These are phyloP conservation scores for Salvia miltiorrhiza DNA, from an alignment of 257 asterid genomes.

Conservation along the genomic window DNA sequence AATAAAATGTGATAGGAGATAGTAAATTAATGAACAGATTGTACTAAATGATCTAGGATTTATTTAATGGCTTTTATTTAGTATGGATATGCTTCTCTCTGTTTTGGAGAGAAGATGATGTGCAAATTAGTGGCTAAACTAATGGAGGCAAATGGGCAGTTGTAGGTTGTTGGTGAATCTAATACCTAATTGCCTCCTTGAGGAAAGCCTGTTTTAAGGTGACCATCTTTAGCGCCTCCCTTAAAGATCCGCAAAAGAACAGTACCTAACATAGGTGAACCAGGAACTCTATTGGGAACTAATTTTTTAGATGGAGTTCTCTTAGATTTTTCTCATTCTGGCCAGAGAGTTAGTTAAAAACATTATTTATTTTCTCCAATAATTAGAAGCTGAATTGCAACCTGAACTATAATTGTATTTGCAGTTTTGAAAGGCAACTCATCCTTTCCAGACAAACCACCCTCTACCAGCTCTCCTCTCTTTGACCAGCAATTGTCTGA, in stretches of 20 bases:
- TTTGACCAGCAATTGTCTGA: constrained; percentile 73
- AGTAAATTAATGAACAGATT: background rate
- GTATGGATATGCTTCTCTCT: background rate
- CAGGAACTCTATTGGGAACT: background rate
- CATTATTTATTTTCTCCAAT: background rate
- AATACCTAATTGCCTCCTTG: background rate
- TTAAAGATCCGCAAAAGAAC: background rate
- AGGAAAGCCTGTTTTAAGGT: background rate
- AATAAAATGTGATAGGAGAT: background rate
- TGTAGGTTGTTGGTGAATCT: background rate
- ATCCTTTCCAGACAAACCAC: constrained; percentile 76
- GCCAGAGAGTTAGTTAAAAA: background rate
- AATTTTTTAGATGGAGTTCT: constrained; percentile 2
- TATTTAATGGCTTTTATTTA: background rate
- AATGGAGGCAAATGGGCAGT: background rate
- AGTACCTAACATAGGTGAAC: background rate
- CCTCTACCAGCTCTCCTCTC: constrained; percentile 57
- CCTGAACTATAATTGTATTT: constrained; percentile 22
- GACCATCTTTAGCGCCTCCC: constrained; percentile 11
- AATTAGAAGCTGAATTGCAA: background rate
- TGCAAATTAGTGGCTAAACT: constrained; percentile 1
- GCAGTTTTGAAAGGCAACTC: constrained; percentile 92
- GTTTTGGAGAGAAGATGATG: background rate
- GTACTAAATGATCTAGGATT: constrained; percentile 5
- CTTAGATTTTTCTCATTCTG: background rate